phyloP scores from a whole-genome alignment of 371 early-diverging fungal species.

The Mucor lusitanicus region DNA sequence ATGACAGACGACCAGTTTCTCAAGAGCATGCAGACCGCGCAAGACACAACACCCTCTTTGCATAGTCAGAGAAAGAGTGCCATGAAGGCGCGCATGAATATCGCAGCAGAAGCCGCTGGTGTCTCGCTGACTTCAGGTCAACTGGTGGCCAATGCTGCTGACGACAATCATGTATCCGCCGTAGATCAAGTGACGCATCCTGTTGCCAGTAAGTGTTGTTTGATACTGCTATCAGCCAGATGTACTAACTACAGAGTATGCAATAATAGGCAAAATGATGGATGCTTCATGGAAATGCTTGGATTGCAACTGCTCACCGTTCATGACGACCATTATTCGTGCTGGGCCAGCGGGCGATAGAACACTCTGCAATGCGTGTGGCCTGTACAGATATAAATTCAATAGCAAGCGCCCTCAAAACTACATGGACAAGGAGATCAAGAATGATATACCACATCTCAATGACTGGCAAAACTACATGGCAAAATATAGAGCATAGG shows the following conservation, averaged over 20 bases:
- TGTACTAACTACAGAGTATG: too few relatives aligned
- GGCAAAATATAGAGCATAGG: conserved; percentile 9
- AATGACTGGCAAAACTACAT: conserved; percentile 19
- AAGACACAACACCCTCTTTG: neutral
- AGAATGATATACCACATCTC: conserved; percentile 20
- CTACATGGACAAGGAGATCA: conserved; percentile 19
- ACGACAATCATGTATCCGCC: neutral
- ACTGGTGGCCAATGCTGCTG: neutral
- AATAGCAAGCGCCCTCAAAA: conserved; percentile 16
- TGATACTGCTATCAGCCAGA: too few relatives aligned
- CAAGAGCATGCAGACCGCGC: conserved; percentile 20
- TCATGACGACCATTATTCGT: conserved; percentile 31
- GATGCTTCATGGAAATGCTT: conserved; percentile 11
- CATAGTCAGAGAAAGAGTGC: conserved; percentile 47
- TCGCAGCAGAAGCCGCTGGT: conserved; percentile 54
- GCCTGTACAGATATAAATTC: conserved; percentile 32
- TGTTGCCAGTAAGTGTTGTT: conserved; percentile 10
- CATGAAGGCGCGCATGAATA: conserved; percentile 45
- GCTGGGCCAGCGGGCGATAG: conserved; percentile 65
- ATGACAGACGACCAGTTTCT: conserved; percentile 43
- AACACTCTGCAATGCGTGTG: conserved; percentile 70
- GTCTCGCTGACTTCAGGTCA: conserved; percentile 19
- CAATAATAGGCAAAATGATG: conserved; percentile 12
- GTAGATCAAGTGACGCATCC: conserved; percentile 10
- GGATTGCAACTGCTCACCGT: conserved; percentile 19